Evolutionary conservation across 148 eudicot species (phyloP).

Genomic region (Oxyria digyna): DNA sequence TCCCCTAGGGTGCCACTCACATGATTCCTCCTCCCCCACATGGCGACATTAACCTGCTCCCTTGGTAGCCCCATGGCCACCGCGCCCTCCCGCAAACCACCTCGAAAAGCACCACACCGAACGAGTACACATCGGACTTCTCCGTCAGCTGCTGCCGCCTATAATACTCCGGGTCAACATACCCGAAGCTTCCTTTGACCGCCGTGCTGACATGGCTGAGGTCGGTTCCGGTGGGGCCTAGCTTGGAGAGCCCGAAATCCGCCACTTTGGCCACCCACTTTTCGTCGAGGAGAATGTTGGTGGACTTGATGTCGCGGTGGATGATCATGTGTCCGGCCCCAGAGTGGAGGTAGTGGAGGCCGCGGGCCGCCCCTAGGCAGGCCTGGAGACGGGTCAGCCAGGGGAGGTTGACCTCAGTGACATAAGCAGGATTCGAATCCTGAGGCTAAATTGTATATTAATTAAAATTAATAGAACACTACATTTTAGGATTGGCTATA

Average conservation of each 20-base stretch:
- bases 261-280: conserved; percentile 72
- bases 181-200: conserved; percentile 93
- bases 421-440: no score
- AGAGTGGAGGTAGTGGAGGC: conserved; percentile 86
- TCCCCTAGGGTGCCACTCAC: conserved; percentile 50
- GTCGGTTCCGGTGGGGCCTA: conserved; percentile 59
- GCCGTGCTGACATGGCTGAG: conserved; percentile 84
- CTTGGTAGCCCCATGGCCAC: conserved; percentile 54
- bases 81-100: conserved; percentile 86
- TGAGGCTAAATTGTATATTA: no score
- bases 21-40: conserved; percentile 76
- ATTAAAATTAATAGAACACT: no score
- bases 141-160: conserved; percentile 77
- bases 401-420: conserved; percentile 36
- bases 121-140: conserved; percentile 88
- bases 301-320: conserved; percentile 87
- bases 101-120: conserved; percentile 84
- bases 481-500: no score
- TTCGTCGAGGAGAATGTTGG: conserved; percentile 79
- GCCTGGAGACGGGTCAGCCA: conserved; percentile 80
- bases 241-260: conserved; percentile 84
- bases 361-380: conserved; percentile 90
- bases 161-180: conserved; percentile 88
- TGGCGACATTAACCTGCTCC: conserved; percentile 82
- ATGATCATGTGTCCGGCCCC: conserved; percentile 72